These are phyloP conservation scores for Tripidium arundinaceum DNA, from an alignment of 202 grass and related monocot species.

Conservation along the genomic window DNA sequence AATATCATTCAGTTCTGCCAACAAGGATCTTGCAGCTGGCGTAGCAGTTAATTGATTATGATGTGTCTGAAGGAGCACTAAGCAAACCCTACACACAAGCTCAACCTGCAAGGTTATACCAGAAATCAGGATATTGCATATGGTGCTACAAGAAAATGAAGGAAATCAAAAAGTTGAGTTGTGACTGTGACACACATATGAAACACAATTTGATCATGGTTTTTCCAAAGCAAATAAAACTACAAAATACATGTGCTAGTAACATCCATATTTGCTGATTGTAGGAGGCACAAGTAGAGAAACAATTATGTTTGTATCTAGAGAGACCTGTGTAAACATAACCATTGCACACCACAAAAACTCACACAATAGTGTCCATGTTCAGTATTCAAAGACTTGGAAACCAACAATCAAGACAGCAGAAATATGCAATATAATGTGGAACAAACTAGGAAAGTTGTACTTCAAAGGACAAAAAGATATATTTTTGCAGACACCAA, in stretches of 20 bases:
- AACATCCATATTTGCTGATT: conserved; percentile 3
- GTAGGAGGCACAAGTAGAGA: background rate
- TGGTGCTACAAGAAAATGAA: background rate
- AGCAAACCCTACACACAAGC: conserved; percentile 74
- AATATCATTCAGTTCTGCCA: conserved; percentile 58
- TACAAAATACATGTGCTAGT: background rate
- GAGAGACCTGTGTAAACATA: background rate
- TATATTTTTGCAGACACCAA: background rate
- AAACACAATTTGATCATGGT: background rate
- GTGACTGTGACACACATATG: background rate
- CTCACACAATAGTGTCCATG: background rate
- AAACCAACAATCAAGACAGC: background rate
- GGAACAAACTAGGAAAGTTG: background rate
- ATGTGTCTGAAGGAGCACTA: conserved; percentile 86
- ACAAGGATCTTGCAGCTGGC: conserved; percentile 57
- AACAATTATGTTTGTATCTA: background rate
- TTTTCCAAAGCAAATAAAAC: background rate
- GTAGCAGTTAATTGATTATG: conserved; percentile 82
- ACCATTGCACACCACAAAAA: background rate
- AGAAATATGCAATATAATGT: background rate
- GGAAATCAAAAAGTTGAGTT: background rate
- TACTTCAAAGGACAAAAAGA: background rate
- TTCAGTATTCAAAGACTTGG: background rate
- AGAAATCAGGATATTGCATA: conserved; percentile 6
- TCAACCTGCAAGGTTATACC: conserved; percentile 61